Conservation (phyloP, 306 rosid species). For the Dryas octopetala region DNA sequence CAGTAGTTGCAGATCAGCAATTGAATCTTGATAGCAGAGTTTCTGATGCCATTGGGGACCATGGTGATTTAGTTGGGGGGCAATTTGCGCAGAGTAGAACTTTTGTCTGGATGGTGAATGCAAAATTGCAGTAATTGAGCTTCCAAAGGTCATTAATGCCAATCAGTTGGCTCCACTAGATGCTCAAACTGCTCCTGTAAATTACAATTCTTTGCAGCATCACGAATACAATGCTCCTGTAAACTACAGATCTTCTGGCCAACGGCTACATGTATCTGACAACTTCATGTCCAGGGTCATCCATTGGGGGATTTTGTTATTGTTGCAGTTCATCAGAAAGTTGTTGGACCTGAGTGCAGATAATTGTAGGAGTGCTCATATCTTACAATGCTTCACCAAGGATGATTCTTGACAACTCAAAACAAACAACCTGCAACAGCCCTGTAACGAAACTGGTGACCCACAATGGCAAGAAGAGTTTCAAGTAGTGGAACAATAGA, state of each 20-base stretch:
- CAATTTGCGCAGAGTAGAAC: not conserved
- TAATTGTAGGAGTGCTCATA: not conserved
- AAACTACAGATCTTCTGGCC: not conserved
- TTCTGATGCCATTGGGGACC: slow-evolving; percentile 1
- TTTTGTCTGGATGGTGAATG: not conserved
- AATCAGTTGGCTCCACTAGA: not conserved
- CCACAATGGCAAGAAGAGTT: not conserved
- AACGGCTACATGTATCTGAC: not conserved
- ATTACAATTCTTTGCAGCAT: not conserved
- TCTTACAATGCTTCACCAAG: slow-evolving; percentile 1
- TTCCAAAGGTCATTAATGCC: not conserved
- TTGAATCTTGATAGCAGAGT: too few species aligned
- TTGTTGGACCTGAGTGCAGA: not conserved
- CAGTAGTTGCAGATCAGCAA: too few species aligned
- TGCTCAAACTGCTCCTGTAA: slow-evolving; percentile 1
- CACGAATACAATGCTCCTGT: not conserved
- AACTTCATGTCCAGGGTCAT: not conserved
- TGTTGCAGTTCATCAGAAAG: not conserved
- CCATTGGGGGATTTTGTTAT: not conserved
- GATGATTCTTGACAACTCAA: not conserved
- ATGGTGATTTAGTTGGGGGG: not conserved
- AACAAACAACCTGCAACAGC: not conserved
- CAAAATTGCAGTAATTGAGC: not conserved
- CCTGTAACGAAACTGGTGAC: not conserved
- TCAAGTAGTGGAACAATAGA: not conserved